A percentile compares a stretch with the other conserved stretches of the same genome.
These are phyloP conservation scores for Naematelia encephala DNA, from an alignment of 768 basidiomycete genomes.

Conservation along the genomic window DNA sequence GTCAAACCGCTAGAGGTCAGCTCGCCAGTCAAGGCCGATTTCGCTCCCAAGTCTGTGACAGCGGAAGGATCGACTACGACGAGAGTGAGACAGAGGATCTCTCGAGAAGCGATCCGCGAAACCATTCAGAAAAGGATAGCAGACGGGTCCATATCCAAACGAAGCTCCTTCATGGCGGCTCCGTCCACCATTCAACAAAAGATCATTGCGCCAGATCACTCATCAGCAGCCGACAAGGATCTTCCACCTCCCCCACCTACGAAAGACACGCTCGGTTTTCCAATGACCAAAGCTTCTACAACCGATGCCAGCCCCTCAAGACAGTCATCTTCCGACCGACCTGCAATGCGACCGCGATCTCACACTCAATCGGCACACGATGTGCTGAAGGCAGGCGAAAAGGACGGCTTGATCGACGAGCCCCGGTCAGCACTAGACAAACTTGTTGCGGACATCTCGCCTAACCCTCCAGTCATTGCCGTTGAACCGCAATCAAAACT, in stretches of 20 bases:
- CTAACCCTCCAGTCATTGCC: not conserved
- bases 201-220: not conserved
- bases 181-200: slow-evolving; percentile 7
- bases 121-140: slow-evolving; percentile 44
- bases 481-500: slow-evolving; percentile 7
- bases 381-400: slow-evolving; percentile 26
- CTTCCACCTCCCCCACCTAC: slow-evolving; percentile 28
- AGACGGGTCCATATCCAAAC: slow-evolving; percentile 31
- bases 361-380: slow-evolving; percentile 45
- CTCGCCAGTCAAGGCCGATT: slow-evolving; percentile 1
- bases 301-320: slow-evolving; percentile 16
- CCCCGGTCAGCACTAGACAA: slow-evolving; percentile 45
- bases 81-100: slow-evolving; percentile 47
- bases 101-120: slow-evolving; percentile 47
- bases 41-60: not conserved
- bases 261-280: not conserved
- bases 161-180: slow-evolving; percentile 10
- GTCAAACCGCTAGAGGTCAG: not conserved
- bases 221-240: slow-evolving; percentile 24
- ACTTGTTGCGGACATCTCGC: slow-evolving; percentile 19
- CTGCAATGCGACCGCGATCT: slow-evolving; percentile 26
- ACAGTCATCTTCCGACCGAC: slow-evolving; percentile 14
- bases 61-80: slow-evolving; percentile 22
- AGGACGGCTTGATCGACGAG: slow-evolving; percentile 32
- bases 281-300: slow-evolving; percentile 34